Conservation (phyloP, 2,329 filamentous ascomycete genomes). For the Botrytis aclada region DNA sequence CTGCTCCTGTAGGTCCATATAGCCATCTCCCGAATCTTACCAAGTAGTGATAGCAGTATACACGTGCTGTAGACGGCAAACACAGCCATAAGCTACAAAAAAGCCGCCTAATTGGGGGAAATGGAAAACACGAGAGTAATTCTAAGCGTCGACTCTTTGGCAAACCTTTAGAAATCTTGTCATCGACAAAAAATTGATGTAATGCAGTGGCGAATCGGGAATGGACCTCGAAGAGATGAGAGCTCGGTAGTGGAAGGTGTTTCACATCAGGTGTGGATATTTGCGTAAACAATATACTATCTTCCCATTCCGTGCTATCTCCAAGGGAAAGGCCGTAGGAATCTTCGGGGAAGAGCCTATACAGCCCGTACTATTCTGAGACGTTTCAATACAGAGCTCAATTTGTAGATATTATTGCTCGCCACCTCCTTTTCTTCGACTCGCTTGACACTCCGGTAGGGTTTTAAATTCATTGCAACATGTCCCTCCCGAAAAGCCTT, state of each 20-base stretch:
- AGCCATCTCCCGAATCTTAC: neutral
- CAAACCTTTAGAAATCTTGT: neutral
- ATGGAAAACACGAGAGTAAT: neutral
- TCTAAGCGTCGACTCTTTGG: neutral
- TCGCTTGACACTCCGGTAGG: neutral
- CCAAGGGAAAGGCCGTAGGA: neutral
- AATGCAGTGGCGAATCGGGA: neutral
- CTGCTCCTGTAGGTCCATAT: neutral
- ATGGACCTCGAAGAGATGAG: neutral
- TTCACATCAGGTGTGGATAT: neutral
- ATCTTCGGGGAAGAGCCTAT: neutral
- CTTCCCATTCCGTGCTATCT: neutral
- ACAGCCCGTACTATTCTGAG: neutral
- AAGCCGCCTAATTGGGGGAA: neutral
- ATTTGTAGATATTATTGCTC: neutral
- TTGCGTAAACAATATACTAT: no score
- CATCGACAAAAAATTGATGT: neutral
- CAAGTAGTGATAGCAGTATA: neutral
- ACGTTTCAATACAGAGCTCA: neutral
- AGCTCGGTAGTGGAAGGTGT: neutral
- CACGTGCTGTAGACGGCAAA: no score
- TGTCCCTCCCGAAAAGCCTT: neutral
- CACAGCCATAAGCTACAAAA: neutral
- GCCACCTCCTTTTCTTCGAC: neutral
- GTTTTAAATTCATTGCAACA: neutral